phyloP scores from a whole-genome alignment of 495 filamentous ascomycete species.

The Aspergillus diversus region DNA sequence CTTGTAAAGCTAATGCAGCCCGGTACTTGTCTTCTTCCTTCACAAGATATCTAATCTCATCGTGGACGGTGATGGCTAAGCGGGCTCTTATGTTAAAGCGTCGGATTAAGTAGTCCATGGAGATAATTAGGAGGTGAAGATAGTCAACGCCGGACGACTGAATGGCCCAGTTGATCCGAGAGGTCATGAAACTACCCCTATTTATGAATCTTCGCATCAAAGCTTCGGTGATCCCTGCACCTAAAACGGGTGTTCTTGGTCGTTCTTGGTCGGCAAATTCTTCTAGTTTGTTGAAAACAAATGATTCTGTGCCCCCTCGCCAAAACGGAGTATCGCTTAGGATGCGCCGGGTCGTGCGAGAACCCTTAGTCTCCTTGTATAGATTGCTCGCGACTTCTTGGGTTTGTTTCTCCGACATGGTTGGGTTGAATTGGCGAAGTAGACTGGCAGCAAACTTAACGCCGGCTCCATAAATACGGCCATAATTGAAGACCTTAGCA shows the following conservation, averaged over 20 bases:
- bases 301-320: slow-evolving; percentile 94
- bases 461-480: slow-evolving; percentile 95
- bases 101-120: slow-evolving; percentile 93
- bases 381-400: slow-evolving; percentile 74
- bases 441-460: slow-evolving; percentile 90
- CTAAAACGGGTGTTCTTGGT: slow-evolving; percentile 91
- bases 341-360: slow-evolving; percentile 69
- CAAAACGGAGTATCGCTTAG: slow-evolving; percentile 81
- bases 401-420: slow-evolving; percentile 75
- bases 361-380: slow-evolving; percentile 88
- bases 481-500: slow-evolving; percentile 98
- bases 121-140: slow-evolving; percentile 88
- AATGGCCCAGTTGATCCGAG: slow-evolving; percentile 98
- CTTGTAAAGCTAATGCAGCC: slow-evolving; percentile 86
- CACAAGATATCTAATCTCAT: slow-evolving; percentile 95
- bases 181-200: slow-evolving; percentile 92
- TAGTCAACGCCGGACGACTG: slow-evolving; percentile 98
- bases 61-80: slow-evolving; percentile 92
- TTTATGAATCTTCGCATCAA: slow-evolving; percentile 84
- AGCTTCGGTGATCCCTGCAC: slow-evolving; percentile 94
- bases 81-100: slow-evolving; percentile 83
- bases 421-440: slow-evolving; percentile 90
- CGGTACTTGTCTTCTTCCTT: slow-evolving; percentile 85
- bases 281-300: slow-evolving; percentile 97
- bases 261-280: slow-evolving; percentile 94